Evolutionary conservation across 345 rosid genomes (phyloP).

Genomic region (Bruguiera gymnorhiza): DNA sequence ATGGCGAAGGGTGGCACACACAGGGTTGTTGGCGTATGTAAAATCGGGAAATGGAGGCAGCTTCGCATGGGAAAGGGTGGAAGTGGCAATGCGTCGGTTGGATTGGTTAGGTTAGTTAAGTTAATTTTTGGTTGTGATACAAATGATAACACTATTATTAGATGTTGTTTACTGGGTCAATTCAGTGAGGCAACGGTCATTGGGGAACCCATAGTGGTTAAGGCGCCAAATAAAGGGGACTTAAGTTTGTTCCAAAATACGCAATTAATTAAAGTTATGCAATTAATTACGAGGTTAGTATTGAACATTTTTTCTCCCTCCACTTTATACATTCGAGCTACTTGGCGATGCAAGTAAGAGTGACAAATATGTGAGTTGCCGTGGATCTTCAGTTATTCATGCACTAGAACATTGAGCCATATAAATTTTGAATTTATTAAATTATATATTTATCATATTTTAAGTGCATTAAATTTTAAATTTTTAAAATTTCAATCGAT

Average conservation of each 20-base stretch:
- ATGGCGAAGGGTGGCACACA: conserved; percentile 34
- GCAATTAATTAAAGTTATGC: no score
- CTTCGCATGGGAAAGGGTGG: conserved; percentile 11
- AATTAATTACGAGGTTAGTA: no score
- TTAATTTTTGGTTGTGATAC: not conserved
- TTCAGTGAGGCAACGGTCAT: not conserved
- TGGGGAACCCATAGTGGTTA: not conserved
- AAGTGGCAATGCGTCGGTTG: conserved; percentile 9
- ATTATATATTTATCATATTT: no score
- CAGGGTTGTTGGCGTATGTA: conserved; percentile 3
- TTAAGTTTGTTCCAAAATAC: not conserved
- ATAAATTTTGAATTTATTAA: no score
- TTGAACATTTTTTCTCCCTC: no score
- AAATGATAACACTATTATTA: not conserved
- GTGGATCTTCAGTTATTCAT: no score
- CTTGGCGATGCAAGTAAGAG: no score
- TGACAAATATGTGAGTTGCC: no score
- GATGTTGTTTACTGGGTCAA: conserved; percentile 11
- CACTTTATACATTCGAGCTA: no score
- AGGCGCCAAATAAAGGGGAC: not conserved
- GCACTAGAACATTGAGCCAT: no score
- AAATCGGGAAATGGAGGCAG: not conserved
- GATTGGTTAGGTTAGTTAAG: conserved; percentile 3
- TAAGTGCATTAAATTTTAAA: no score
- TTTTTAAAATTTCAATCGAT: no score